Evolutionary conservation across 345 rosid genomes (phyloP).

Genomic region (Salix viminalis): DNA sequence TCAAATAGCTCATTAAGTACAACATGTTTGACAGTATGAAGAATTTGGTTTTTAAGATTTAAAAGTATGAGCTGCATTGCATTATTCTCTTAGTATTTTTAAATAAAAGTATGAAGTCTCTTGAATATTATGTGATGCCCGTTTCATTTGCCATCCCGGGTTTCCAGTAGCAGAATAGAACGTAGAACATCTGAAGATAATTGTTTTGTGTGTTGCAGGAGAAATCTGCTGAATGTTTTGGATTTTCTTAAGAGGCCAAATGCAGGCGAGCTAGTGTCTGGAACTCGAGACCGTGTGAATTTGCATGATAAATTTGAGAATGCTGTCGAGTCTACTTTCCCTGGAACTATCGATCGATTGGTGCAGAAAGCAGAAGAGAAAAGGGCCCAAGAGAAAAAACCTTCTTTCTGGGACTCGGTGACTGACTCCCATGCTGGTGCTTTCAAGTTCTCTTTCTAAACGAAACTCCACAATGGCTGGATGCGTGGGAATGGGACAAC

Average conservation of each 20-base stretch:
- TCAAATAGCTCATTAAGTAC: too few relatives aligned
- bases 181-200: not conserved
- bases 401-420: slow-evolving; percentile 78
- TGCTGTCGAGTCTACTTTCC: slow-evolving; percentile 59
- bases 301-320: slow-evolving; percentile 66
- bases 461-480: not conserved
- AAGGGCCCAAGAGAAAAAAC: slow-evolving; percentile 46
- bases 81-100: not conserved
- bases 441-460: slow-evolving; percentile 73
- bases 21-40: too few relatives aligned
- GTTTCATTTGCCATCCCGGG: not conserved
- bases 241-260: slow-evolving; percentile 85
- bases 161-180: not conserved
- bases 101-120: not conserved
- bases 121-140: too few relatives aligned
- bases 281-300: slow-evolving; percentile 76
- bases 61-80: not conserved
- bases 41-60: not conserved
- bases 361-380: slow-evolving; percentile 53
- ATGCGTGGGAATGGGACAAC: not conserved
- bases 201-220: slow-evolving; percentile 44
- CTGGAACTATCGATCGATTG: slow-evolving; percentile 54
- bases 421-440: slow-evolving; percentile 61
- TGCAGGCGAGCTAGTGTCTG: slow-evolving; percentile 77
- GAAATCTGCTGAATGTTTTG: slow-evolving; percentile 74